Percentiles rank a stretch among this genome's conserved stretches.
Evolutionary conservation across 1,284 basidiomycete species (phyloP).

Genomic region (Naganishia sp.): DNA sequence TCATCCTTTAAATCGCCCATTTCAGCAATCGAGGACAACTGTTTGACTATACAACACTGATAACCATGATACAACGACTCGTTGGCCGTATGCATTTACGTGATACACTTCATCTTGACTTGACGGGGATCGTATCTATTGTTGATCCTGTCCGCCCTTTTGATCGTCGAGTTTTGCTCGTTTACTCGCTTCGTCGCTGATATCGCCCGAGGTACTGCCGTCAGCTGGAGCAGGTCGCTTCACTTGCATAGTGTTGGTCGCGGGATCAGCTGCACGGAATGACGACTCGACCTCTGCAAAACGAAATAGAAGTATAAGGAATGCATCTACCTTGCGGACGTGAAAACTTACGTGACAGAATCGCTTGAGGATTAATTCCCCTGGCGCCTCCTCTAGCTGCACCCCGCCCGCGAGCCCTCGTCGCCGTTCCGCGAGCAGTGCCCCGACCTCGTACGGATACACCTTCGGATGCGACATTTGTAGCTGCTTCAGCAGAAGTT

Average conservation of each 20-base stretch:
- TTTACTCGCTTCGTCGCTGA: slow-evolving; percentile 22
- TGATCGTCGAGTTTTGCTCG: slow-evolving; percentile 21
- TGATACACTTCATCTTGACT: no score
- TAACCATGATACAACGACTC: not conserved
- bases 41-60: no score
- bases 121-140: no score
- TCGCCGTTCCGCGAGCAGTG: slow-evolving; percentile 10
- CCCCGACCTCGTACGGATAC: slow-evolving; percentile 18
- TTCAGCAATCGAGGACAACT: no score
- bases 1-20: no score
- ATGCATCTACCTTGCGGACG: not conserved
- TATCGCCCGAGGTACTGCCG: not conserved
- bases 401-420: slow-evolving; percentile 13
- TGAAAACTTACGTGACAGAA: slow-evolving; percentile 10
- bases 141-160: not conserved
- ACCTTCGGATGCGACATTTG: not conserved
- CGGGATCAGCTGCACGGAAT: slow-evolving; percentile 20
- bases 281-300: slow-evolving; percentile 17
- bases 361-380: slow-evolving; percentile 17
- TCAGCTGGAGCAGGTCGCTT: slow-evolving; percentile 23
- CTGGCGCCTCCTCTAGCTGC: slow-evolving; percentile 9
- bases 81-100: no score
- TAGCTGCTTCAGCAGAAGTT: not conserved
- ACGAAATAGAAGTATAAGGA: not conserved
- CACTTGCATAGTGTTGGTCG: slow-evolving; percentile 14